Conservation (phyloP, 495 filamentous ascomycete species). For the Tuber borchii region DNA sequence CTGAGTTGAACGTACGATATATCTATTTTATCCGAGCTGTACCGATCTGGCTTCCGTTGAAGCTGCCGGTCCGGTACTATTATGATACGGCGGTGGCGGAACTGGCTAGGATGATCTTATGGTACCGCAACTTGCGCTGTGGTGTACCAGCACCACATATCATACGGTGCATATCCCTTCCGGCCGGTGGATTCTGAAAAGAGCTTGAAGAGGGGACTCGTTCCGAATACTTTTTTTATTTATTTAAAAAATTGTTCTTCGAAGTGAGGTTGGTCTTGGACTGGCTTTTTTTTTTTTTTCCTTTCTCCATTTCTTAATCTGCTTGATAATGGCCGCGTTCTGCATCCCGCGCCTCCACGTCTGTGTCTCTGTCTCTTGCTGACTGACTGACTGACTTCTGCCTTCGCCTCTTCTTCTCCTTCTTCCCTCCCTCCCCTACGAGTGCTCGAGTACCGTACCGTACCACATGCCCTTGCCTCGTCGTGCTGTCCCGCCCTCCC, state of each 20-base stretch:
- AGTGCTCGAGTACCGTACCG: too few relatives aligned
- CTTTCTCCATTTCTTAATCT: not conserved
- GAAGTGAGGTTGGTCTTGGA: not conserved
- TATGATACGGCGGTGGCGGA: not conserved
- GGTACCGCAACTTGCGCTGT: not conserved
- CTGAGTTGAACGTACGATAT: too few relatives aligned
- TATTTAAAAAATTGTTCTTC: not conserved
- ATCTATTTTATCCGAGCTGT: too few relatives aligned
- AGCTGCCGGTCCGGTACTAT: not conserved
- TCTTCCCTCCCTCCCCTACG: too few relatives aligned
- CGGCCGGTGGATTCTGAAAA: not conserved
- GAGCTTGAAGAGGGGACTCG: not conserved
- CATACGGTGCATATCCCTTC: not conserved
- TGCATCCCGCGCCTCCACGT: not conserved
- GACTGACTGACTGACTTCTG: not conserved
- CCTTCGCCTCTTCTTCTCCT: not conserved
- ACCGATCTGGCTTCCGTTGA: too few relatives aligned
- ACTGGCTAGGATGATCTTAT: not conserved
- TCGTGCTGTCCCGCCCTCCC: conserved; percentile 3
- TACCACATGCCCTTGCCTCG: not conserved
- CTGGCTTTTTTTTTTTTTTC: not conserved
- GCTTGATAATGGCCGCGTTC: not conserved
- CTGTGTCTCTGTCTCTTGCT: not conserved
- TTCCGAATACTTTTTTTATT: not conserved
- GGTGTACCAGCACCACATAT: not conserved